These are phyloP conservation scores for Porphyrellus cyaneotinctus DNA, from an alignment of 768 basidiomycete genomes.

Conservation along the genomic window DNA sequence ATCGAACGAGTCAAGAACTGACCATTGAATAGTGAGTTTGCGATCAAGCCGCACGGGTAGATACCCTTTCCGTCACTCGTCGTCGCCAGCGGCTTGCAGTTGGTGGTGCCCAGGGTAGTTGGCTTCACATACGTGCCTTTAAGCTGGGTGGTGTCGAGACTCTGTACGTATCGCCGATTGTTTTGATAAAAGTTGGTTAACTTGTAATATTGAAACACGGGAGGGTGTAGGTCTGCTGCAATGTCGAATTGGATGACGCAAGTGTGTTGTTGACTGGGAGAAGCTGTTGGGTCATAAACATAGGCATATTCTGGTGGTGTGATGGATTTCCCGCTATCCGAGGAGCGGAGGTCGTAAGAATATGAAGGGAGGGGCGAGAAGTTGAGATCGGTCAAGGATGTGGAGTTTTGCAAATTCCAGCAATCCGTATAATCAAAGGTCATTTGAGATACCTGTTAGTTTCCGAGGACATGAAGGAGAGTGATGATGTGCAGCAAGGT, in stretches of 20 bases:
- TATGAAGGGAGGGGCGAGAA: slow-evolving; percentile 60
- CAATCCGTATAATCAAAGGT: slow-evolving; percentile 95
- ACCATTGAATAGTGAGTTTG: slow-evolving; percentile 97
- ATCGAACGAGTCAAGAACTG: slow-evolving; percentile 14
- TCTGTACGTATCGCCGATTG: slow-evolving; percentile 95
- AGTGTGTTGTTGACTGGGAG: slow-evolving; percentile 45
- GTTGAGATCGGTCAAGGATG: slow-evolving; percentile 29
- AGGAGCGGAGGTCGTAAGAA: slow-evolving; percentile 61
- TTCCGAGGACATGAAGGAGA: not conserved
- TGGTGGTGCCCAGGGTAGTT: slow-evolving; percentile 53
- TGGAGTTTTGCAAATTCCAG: slow-evolving; percentile 51
- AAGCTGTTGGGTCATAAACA: slow-evolving; percentile 44
- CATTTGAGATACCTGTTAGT: slow-evolving; percentile 77
- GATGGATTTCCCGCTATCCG: slow-evolving; percentile 45
- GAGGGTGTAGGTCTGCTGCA: slow-evolving; percentile 65
- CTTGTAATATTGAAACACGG: slow-evolving; percentile 94
- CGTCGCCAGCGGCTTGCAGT: slow-evolving; percentile 86
- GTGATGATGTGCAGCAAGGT: not conserved
- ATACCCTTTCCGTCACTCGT: slow-evolving; percentile 49
- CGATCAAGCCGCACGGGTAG: slow-evolving; percentile 96
- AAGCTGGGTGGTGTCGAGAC: slow-evolving; percentile 79
- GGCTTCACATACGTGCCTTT: slow-evolving; percentile 60
- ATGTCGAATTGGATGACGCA: slow-evolving; percentile 83
- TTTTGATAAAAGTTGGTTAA: slow-evolving; percentile 97
- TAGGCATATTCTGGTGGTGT: slow-evolving; percentile 72